Evolutionary conservation across 2,329 filamentous ascomycete species (phyloP), one percentile per base, ranked within the genome.

Genomic region (Epicoccum sorghinum): DNA sequence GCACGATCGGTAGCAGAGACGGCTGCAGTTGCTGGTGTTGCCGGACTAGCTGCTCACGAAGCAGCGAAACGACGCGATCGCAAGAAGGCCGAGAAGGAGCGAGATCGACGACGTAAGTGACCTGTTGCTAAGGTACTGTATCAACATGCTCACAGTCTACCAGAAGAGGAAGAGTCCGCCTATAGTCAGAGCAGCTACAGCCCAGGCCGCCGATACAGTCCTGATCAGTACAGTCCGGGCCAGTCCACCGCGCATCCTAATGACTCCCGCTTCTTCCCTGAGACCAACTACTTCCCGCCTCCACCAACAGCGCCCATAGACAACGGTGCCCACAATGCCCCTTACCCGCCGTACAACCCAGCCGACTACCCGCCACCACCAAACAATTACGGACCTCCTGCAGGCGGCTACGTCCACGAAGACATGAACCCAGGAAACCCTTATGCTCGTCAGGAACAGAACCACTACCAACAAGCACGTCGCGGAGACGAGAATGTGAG

Each of bases 21-120:
- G 24, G 84, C 82, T 24, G 78, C 83, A 25, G 83, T 83, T 45
- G 84, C 84, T 55, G 83, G 81, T 46, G 83, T 80, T 18, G 82
- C 81, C 45, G 84, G 82, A 23, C 74, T 83, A 58, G 82, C 82
- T 39, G 83, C 83, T 13, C 80, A 85, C 65, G 82, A 86, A 65
- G 79, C 82, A 62, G 78, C 80, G 23, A 83, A 84, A 73, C 75
- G 79, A 47, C 80, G 81, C 55, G 82, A 86, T 61, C 80, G 81
- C 45, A 85, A 82, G 72, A 81, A 81, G 65, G 77, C 78, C 30
- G 81, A 82, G 52, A 79, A 78, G 61, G 80, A 82, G 50, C 71
- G 76, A 55, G 80, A 82, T 47, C 72, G 77, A 59, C 77, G 77
- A 64, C 77, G 82, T 83, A 69, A 79, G 81, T 78, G 56, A 46